Evolutionary conservation across 306 rosid species (phyloP), one percentile per base, ranked within the genome.

Genomic region (Cucumis cinereus): DNA sequence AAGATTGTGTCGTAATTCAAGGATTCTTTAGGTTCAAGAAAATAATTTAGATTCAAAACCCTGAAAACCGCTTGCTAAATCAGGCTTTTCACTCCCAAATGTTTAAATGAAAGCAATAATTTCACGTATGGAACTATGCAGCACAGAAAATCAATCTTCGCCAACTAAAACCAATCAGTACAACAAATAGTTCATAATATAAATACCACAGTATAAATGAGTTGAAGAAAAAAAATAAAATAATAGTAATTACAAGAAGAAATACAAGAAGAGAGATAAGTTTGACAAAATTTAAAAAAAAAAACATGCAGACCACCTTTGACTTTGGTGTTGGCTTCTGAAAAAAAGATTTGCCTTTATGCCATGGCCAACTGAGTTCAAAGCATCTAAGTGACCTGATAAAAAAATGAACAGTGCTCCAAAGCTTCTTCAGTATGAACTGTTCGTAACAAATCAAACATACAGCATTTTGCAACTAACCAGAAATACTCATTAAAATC

Each of bases 301-400:
- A 66, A n/a, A 69, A 5, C 20, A 49, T 73, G 76, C 24, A 81
- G 77, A 80, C 83, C 73, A 93, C 97, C 97, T 90, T 91, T 61
- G 96, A 82, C 81, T 86, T 85, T 4, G 74, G 88, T 24, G 28
- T 78, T 17, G 98, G 98, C 88, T 90, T 90, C 61, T 82, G 91
- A 49, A 93, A 93, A 83, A 93, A 93, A 9, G 88, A 62, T 54
- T 85, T 83, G 54, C 22, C 77, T 56, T 0, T 74, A 70, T 90
- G 88, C 97, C 97, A 93, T 5, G 98, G 98, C 98, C 98, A 93
- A 79, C 98, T 83, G 79, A 93, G 98, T 50, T 91, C 85, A 83
- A 93, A 88, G 82, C 98, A 93, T 74, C 83, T 83, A 56, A 90
- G 89, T 36, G 98, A 93, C 98, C 98, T 91, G 78, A 77, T 77